Conservation (phyloP, 208 protist species). For the Novymonas esmeraldas region DNA sequence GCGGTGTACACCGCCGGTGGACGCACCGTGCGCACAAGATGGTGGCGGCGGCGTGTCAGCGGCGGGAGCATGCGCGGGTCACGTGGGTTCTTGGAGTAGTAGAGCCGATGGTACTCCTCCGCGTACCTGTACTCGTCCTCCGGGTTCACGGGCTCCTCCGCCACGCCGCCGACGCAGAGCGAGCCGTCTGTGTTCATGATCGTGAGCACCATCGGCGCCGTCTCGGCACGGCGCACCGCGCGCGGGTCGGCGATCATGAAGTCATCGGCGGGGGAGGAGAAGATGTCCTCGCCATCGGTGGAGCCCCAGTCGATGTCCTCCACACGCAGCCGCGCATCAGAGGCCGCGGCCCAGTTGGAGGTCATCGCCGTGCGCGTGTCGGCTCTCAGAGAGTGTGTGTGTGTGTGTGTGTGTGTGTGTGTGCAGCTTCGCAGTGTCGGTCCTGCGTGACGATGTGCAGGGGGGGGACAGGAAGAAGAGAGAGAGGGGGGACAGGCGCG, state of each 20-base stretch:
- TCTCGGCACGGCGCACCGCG: slow-evolving; percentile 73
- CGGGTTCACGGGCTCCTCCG: slow-evolving; percentile 52
- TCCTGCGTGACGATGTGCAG: not conserved
- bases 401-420: slow-evolving; percentile 7
- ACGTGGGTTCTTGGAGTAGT: slow-evolving; percentile 81
- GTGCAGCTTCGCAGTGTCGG: slow-evolving; percentile 5
- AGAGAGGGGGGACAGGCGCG: not conserved
- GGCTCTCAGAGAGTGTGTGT: slow-evolving; percentile 1
- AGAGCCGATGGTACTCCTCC: slow-evolving; percentile 75
- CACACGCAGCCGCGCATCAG: slow-evolving; percentile 19
- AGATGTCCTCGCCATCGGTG: slow-evolving; percentile 41
- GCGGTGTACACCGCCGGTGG: slow-evolving; percentile 9
- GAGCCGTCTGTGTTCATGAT: slow-evolving; percentile 57
- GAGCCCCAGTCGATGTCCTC: slow-evolving; percentile 49
- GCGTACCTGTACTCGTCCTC: slow-evolving; percentile 86
- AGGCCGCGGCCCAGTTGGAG: slow-evolving; percentile 19
- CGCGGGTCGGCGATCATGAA: slow-evolving; percentile 58
- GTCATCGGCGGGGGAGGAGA: slow-evolving; percentile 29
- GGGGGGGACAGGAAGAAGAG: not conserved
- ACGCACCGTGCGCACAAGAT: slow-evolving; percentile 25
- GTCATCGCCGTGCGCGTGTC: not conserved
- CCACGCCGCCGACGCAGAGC: slow-evolving; percentile 44
- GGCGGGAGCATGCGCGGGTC: slow-evolving; percentile 85
- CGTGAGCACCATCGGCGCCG: slow-evolving; percentile 78
- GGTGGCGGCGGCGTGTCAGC: slow-evolving; percentile 42